A percentile compares a stretch with the other conserved stretches of the same genome.
Conservation (phyloP, 129 eudicot genomes). For the Escallonia herrerae region DNA sequence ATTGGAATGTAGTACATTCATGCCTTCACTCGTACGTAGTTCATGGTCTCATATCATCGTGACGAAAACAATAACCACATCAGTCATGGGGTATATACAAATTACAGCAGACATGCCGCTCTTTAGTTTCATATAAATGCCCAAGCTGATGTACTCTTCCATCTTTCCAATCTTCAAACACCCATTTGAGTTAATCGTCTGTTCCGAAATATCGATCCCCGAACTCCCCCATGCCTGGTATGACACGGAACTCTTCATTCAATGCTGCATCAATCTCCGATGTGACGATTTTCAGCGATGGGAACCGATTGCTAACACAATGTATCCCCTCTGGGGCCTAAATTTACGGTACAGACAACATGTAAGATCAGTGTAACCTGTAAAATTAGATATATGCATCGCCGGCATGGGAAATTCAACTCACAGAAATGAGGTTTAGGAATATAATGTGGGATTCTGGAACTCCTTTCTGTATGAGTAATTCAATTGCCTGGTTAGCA, state of each 20-base stretch:
- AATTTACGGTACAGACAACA: neutral
- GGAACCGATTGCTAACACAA: conserved; percentile 82
- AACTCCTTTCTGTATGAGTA: conserved; percentile 92
- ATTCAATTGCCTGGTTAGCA: conserved; percentile 92
- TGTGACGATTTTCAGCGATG: conserved; percentile 75
- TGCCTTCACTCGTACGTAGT: too few relatives aligned
- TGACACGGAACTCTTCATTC: conserved; percentile 87
- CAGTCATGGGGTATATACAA: neutral
- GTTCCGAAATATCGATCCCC: conserved; percentile 99
- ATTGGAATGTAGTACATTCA: too few relatives aligned
- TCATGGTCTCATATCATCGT: too few relatives aligned
- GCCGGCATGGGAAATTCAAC: conserved; percentile 9
- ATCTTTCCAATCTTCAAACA: conserved; percentile 10
- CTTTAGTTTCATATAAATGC: neutral
- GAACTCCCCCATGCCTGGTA: conserved; percentile 96
- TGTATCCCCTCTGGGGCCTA: conserved; percentile 98
- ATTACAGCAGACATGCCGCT: conserved; percentile 2
- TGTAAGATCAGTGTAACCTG: neutral
- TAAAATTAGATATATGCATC: neutral
- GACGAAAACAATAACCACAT: neutral
- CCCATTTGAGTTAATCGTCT: conserved; percentile 43
- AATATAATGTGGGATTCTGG: conserved; percentile 91
- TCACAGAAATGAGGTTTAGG: conserved; percentile 90
- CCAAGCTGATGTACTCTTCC: neutral
- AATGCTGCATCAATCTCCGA: conserved; percentile 86